These are phyloP conservation scores for Claviceps cyperi DNA, from an alignment of 2,329 filamentous ascomycete genomes.

Conservation along the genomic window DNA sequence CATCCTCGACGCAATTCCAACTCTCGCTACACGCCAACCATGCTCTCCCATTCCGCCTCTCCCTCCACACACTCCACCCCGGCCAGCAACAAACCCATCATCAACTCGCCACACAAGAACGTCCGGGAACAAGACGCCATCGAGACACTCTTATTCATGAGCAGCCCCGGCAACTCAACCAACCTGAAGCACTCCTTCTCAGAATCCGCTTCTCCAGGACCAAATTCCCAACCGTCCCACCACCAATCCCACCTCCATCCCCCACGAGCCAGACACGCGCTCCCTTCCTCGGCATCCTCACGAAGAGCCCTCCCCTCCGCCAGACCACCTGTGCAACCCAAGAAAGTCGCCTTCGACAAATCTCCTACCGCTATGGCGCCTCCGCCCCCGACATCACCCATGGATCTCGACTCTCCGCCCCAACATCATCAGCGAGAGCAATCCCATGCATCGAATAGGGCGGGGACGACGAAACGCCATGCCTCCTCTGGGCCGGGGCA, in stretches of 20 bases:
- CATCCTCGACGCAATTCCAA: constrained; percentile 37
- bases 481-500: constrained; percentile 22
- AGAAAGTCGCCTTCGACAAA: constrained; percentile 34
- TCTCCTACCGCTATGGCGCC: constrained; percentile 22
- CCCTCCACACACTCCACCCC: constrained; percentile 26
- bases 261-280: constrained; percentile 15
- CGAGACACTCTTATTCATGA: constrained; percentile 69
- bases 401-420: constrained; percentile 30
- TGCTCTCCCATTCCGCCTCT: constrained; percentile 34
- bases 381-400: constrained; percentile 24
- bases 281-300: constrained; percentile 32
- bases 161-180: constrained; percentile 58
- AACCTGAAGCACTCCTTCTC: constrained; percentile 44
- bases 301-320: constrained; percentile 38
- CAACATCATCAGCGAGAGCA: constrained; percentile 12
- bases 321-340: constrained; percentile 26
- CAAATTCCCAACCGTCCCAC: constrained; percentile 4
- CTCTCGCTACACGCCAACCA: constrained; percentile 32
- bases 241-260: neutral
- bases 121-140: constrained; percentile 61
- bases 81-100: constrained; percentile 8
- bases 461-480: constrained; percentile 26
- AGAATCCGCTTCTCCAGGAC: constrained; percentile 23
- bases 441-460: constrained; percentile 13
- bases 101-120: constrained; percentile 7